These are phyloP conservation scores for Pyrrhoderma lamaoense DNA, from an alignment of 1,284 basidiomycete genomes.

Conservation along the genomic window DNA sequence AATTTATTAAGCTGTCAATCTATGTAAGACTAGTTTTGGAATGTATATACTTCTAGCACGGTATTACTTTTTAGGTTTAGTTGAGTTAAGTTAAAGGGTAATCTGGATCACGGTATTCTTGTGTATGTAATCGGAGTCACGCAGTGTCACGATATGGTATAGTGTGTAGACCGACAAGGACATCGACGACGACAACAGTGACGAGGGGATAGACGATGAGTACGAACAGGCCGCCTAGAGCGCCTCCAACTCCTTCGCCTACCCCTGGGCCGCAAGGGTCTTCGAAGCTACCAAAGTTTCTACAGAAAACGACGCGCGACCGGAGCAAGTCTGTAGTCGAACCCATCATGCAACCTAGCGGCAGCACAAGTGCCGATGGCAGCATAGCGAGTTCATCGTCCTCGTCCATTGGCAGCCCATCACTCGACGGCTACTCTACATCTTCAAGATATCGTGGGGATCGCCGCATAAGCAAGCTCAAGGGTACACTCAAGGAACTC, in stretches of 20 bases:
- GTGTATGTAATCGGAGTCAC: too few relatives aligned
- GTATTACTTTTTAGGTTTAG: too few relatives aligned
- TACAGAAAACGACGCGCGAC: conserved; percentile 52
- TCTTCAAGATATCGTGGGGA: conserved; percentile 9
- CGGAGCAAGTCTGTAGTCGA: conserved; percentile 52
- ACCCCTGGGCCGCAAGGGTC: conserved; percentile 19
- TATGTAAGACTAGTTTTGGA: too few relatives aligned
- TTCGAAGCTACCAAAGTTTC: conserved; percentile 55
- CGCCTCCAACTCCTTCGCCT: conserved; percentile 17
- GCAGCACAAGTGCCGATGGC: conserved; percentile 28
- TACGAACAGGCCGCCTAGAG: conserved; percentile 14
- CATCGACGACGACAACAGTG: conserved; percentile 12
- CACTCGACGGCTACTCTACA: conserved; percentile 1
- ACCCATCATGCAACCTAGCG: conserved; percentile 19
- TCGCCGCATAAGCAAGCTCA: conserved; percentile 20
- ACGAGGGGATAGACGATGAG: conserved; percentile 4
- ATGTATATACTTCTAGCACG: too few relatives aligned
- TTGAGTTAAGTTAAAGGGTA: too few relatives aligned
- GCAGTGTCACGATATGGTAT: too few relatives aligned
- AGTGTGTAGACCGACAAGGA: not conserved
- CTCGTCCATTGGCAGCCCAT: conserved; percentile 16
- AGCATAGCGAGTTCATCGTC: conserved; percentile 36
- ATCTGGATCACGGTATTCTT: too few relatives aligned
- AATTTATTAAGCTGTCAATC: too few relatives aligned
- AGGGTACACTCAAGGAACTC: conserved; percentile 20